A percentile compares a stretch with the other conserved stretches of the same genome.
Conservation (phyloP, 768 basidiomycete genomes). For the Lentinula detonsa region DNA sequence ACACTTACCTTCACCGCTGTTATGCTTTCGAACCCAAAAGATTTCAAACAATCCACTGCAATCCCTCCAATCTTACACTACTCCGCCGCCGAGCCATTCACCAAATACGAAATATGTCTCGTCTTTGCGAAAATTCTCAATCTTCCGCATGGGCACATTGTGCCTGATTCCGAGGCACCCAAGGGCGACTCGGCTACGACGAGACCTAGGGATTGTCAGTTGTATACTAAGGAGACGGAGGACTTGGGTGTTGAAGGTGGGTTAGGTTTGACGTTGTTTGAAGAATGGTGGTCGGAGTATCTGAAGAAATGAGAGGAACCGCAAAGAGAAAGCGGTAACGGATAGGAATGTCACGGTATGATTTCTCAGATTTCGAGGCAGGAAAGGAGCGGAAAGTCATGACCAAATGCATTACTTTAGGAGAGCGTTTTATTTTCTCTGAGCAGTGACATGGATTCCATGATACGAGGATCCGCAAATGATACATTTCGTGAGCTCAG, state of each 20-base stretch:
- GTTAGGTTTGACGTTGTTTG: slow-evolving; percentile 63
- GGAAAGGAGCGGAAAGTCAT: too few relatives aligned
- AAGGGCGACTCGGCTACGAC: slow-evolving; percentile 58
- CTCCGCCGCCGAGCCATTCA: slow-evolving; percentile 73
- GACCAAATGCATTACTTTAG: too few relatives aligned
- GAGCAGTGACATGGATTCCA: too few relatives aligned
- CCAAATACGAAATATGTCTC: slow-evolving; percentile 91
- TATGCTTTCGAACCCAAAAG: slow-evolving; percentile 6
- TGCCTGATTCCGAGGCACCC: slow-evolving; percentile 65
- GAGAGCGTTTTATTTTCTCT: too few relatives aligned
- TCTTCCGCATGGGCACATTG: slow-evolving; percentile 69
- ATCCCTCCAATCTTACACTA: slow-evolving; percentile 82
- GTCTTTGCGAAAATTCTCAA: slow-evolving; percentile 67
- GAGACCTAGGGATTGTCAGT: slow-evolving; percentile 75
- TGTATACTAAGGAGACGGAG: slow-evolving; percentile 75
- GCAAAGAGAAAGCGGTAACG: background rate
- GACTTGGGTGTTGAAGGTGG: slow-evolving; percentile 54
- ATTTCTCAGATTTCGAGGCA: too few relatives aligned
- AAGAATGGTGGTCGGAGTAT: slow-evolving; percentile 75
- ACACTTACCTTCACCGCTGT: too few relatives aligned
- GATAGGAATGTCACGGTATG: too few relatives aligned
- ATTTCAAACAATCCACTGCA: slow-evolving; percentile 20
- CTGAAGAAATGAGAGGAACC: slow-evolving; percentile 15
- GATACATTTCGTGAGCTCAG: too few relatives aligned
- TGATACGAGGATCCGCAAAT: too few relatives aligned